phyloP scores from a whole-genome alignment of 306 rosid species.

The Echinosophora koreensis region DNA sequence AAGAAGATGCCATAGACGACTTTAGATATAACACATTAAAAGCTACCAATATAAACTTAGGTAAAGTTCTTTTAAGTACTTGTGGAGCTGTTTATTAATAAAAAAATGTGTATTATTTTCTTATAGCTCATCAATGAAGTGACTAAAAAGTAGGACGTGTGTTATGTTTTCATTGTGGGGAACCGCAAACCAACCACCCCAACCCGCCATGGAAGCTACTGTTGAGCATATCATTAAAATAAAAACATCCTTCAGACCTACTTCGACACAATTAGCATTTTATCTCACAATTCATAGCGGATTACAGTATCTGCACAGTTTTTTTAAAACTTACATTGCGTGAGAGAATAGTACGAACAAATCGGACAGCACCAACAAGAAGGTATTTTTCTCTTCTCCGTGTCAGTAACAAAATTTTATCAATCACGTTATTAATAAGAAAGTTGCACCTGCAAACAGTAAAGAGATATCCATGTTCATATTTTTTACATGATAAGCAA shows the following conservation, averaged over 20 bases:
- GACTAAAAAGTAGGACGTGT: neutral
- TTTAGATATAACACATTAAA: slow-evolving; percentile 13
- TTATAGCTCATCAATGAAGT: neutral
- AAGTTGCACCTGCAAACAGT: slow-evolving; percentile 76
- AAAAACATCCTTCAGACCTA: neutral
- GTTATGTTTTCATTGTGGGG: neutral
- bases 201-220: neutral
- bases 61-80: neutral
- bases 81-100: too few relatives aligned
- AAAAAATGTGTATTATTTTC: neutral
- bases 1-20: slow-evolving; percentile 7
- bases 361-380: slow-evolving; percentile 95
- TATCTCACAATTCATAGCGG: neutral
- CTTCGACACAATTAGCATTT: neutral
- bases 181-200: neutral
- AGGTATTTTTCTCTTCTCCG: slow-evolving; percentile 81
- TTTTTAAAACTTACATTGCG: slow-evolving; percentile 71
- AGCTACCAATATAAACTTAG: slow-evolving; percentile 21
- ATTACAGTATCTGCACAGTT: neutral
- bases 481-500: slow-evolving; percentile 35
- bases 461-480: slow-evolving; percentile 18
- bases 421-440: slow-evolving; percentile 74
- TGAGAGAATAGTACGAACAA: slow-evolving; percentile 85
- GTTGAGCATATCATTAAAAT: neutral
- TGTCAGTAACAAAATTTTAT: slow-evolving; percentile 82